Conservation (phyloP, 352 stramenopile species). For the Phytophthora sp. region DNA sequence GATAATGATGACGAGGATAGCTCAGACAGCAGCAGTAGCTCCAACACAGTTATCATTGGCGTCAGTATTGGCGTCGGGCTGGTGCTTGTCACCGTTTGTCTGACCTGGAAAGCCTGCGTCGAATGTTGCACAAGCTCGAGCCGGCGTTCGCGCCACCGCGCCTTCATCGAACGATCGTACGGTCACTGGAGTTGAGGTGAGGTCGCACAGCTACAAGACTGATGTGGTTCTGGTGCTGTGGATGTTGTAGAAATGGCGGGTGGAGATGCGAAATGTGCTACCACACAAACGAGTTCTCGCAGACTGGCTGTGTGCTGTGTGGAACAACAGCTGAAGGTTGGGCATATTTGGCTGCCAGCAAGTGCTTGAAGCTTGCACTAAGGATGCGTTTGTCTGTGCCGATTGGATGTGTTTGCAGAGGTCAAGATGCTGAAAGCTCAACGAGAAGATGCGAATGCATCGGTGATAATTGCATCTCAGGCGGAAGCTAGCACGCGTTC, state of each 20-base stretch:
- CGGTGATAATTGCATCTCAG: constrained; percentile 11
- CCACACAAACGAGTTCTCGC: constrained; percentile 58
- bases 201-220: constrained; percentile 1
- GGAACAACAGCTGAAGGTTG: constrained; percentile 48
- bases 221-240: constrained; percentile 11
- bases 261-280: constrained; percentile 65
- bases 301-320: constrained; percentile 59
- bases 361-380: neutral
- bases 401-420: constrained; percentile 17
- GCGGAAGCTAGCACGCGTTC: constrained; percentile 18
- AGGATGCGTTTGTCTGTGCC: neutral
- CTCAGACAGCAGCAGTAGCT: constrained; percentile 18
- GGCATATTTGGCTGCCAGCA: neutral
- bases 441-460: constrained; percentile 16
- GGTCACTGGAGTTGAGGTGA: no score
- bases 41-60: constrained; percentile 37
- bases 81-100: constrained; percentile 42
- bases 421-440: constrained; percentile 15
- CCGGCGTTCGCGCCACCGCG: constrained; percentile 44
- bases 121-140: constrained; percentile 54
- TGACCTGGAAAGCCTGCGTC: constrained; percentile 57
- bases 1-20: constrained; percentile 9
- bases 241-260: constrained; percentile 36
- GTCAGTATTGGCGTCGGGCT: constrained; percentile 39
- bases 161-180: constrained; percentile 55